These are phyloP conservation scores for Cucurbita ficifolia DNA, from an alignment of 306 rosid genomes.

Conservation along the genomic window DNA sequence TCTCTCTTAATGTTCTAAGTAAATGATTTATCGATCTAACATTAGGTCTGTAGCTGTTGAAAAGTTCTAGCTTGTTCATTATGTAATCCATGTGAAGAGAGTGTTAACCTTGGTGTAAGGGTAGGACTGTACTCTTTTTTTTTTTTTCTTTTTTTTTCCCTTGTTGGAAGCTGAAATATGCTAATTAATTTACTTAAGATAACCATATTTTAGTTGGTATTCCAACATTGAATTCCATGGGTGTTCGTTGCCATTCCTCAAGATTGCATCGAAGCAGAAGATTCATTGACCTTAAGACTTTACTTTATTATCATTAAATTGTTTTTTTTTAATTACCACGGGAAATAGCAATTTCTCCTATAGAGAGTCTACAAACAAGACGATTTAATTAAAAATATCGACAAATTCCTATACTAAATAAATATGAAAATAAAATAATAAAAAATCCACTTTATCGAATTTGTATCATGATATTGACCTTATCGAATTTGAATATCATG, in stretches of 20 bases:
- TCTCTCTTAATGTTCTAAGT: neutral
- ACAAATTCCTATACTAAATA: too few relatives aligned
- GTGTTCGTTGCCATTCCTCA: neutral
- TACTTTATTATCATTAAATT: too few relatives aligned
- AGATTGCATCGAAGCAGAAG: too few relatives aligned
- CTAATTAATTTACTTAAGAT: neutral
- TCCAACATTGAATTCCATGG: neutral
- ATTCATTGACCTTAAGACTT: too few relatives aligned
- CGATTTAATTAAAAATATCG: too few relatives aligned
- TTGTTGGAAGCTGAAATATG: neutral
- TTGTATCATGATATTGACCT: too few relatives aligned
- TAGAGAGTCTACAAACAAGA: too few relatives aligned
- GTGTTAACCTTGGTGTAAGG: neutral
- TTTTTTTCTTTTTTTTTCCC: neutral
- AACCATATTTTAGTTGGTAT: neutral
- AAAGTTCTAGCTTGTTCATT: neutral
- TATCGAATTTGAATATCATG: too few relatives aligned
- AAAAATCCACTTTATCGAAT: too few relatives aligned
- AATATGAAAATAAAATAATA: too few relatives aligned
- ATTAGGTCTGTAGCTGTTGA: neutral
- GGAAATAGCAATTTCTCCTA: too few relatives aligned
- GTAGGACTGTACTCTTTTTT: neutral
- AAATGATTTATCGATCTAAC: neutral
- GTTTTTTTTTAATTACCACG: too few relatives aligned
- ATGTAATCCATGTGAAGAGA: constrained; percentile 7